These are phyloP conservation scores for Lyophyllum shimeji DNA, from an alignment of 768 basidiomycete genomes.

Conservation along the genomic window DNA sequence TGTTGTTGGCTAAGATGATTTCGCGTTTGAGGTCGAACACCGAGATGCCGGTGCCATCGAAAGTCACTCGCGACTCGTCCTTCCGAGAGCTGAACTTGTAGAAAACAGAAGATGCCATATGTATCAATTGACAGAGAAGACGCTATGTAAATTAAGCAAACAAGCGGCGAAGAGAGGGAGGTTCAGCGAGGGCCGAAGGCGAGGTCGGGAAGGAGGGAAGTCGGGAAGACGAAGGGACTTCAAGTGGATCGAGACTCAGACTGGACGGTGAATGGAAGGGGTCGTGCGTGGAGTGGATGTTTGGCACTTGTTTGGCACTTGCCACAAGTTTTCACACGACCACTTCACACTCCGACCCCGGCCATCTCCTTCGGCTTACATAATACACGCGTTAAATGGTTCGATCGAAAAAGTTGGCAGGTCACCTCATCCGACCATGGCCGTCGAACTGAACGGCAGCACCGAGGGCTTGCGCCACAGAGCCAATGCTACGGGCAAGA, in stretches of 20 bases:
- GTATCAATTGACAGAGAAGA: slow-evolving; percentile 37
- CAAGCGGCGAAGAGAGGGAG: not conserved
- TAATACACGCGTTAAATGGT: slow-evolving; percentile 12
- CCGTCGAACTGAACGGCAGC: slow-evolving; percentile 10
- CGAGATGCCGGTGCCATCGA: slow-evolving; percentile 98
- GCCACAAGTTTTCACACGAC: slow-evolving; percentile 7
- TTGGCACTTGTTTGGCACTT: too few relatives aligned
- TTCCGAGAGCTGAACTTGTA: slow-evolving; percentile 97
- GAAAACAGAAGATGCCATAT: slow-evolving; percentile 92
- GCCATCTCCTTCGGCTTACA: slow-evolving; percentile 7
- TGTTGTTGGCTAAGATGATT: slow-evolving; percentile 93
- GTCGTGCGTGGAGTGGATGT: not conserved
- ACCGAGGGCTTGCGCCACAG: slow-evolving; percentile 22
- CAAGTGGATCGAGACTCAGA: too few relatives aligned
- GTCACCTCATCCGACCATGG: slow-evolving; percentile 13
- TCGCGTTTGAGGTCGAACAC: slow-evolving; percentile 99
- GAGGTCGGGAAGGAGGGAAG: not conserved
- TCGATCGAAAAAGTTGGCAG: slow-evolving; percentile 13
- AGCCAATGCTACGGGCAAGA: slow-evolving; percentile 21
- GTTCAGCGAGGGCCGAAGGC: not conserved
- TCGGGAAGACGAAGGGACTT: not conserved
- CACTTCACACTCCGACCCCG: slow-evolving; percentile 2
- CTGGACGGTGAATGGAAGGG: too few relatives aligned
- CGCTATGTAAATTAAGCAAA: slow-evolving; percentile 22
- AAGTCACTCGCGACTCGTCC: slow-evolving; percentile 92